phyloP scores from a whole-genome alignment of 345 rosid species.

The Chamaenerion angustifolium region DNA sequence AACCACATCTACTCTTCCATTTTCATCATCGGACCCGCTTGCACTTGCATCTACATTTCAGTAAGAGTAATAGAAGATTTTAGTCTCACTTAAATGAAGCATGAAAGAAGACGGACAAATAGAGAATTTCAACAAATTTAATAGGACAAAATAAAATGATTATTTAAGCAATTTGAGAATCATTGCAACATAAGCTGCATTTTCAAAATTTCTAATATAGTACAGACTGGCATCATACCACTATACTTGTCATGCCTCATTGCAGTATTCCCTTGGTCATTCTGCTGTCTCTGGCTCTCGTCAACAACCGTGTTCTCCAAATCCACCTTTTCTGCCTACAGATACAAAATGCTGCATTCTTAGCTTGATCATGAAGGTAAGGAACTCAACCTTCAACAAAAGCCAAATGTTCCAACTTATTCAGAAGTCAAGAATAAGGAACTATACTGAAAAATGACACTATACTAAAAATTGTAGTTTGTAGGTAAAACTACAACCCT shows the following conservation, averaged over 20 bases:
- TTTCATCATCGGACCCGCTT: conserved; percentile 73
- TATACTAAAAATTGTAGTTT: too few species aligned
- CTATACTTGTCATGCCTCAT: conserved; percentile 60
- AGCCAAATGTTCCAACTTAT: not conserved
- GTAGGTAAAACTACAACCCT: too few species aligned
- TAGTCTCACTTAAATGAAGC: not conserved
- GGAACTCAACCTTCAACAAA: not conserved
- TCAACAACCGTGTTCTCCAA: conserved; percentile 95
- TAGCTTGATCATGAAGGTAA: not conserved
- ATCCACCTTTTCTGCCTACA: conserved; percentile 98
- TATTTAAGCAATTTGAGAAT: too few species aligned
- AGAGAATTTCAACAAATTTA: too few species aligned
- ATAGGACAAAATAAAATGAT: too few species aligned
- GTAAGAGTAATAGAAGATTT: conserved; percentile 1
- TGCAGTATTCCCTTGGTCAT: conserved; percentile 34
- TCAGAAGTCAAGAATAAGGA: too few species aligned
- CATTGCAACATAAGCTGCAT: too few species aligned
- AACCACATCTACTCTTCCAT: conserved; percentile 67
- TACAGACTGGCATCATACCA: conserved; percentile 36
- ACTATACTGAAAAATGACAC: too few species aligned
- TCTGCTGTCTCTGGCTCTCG: conserved; percentile 82
- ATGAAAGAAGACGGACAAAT: not conserved
- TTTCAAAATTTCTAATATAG: not conserved
- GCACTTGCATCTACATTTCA: conserved; percentile 51
- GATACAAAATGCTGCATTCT: not conserved